Evolutionary conservation across 164 flowering plant species (phyloP), one percentile per base, ranked within the genome.

Genomic region (Vitis labrusca): DNA sequence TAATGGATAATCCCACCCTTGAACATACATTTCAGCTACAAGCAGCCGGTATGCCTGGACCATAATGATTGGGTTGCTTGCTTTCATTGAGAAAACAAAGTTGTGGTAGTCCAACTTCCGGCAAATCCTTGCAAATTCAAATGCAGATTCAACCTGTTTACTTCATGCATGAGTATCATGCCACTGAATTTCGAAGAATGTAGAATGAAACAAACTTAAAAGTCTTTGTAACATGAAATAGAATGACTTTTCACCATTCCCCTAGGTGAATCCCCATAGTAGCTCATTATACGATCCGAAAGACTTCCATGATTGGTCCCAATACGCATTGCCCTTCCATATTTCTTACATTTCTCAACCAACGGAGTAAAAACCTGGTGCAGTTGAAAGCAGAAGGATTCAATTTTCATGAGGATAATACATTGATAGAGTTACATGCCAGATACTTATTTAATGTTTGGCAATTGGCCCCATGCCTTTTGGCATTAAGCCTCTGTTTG

Each of bases 251-350:
- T 81, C 57, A 92, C 99, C 99, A 94, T 94, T 86, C 99, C 99
- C 74, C 99, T 85, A 10, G 99, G 97, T 65, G 99, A 92, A 81
- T 94, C 97, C 30, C 99, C 99, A 79, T 89, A 91, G 78, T 94
- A 94, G 85, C 99, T 94, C 99, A 94, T 94, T 62, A 90, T 92
- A 74, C 97, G 97, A 83, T 92, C 97, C 16, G 99, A 94, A 83
- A 94, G 97, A 69, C 99, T 94, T 56, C 99, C 99, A 73, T 94
- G 99, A 76, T 92, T 94, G 48, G 97, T 94, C 65, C 99, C 99
- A 73, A 94, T 94, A 17, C 99, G 94, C 97, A 94, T 91, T 50
- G 99, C 99, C 73, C 97, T 87, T 75, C 97, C 97, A 81, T 94
- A 94, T 77, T 94, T 87, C 76, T 94, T 92, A 71, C 99, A 94